phyloP scores from a whole-genome alignment of 2,329 filamentous ascomycete species.

The Elsinoe ampelina region DNA sequence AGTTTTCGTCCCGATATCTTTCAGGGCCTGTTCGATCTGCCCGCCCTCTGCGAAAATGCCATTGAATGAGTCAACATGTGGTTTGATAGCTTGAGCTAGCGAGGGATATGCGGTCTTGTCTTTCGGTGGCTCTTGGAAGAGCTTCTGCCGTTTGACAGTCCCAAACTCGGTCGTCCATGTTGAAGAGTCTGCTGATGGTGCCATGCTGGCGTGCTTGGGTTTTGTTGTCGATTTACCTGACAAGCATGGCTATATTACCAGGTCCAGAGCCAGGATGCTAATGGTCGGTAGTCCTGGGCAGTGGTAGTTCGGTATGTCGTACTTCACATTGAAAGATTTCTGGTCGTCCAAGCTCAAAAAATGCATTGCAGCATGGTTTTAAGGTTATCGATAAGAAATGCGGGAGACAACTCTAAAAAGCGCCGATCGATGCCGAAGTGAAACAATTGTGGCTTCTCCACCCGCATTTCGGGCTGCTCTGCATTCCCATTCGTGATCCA shows the following conservation, averaged over 20 bases:
- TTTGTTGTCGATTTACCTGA: not conserved
- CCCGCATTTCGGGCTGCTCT: slow-evolving; percentile 3
- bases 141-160: slow-evolving; percentile 72
- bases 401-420: not conserved
- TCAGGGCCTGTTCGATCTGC: slow-evolving; percentile 63
- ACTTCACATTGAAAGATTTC: not conserved
- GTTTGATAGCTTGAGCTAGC: slow-evolving; percentile 74
- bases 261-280: too few relatives aligned
- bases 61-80: slow-evolving; percentile 95
- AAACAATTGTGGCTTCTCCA: slow-evolving; percentile 7
- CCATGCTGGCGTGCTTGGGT: slow-evolving; percentile 21
- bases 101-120: slow-evolving; percentile 83
- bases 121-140: slow-evolving; percentile 80
- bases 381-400: slow-evolving; percentile 13
- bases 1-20: slow-evolving; percentile 81
- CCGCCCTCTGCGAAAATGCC: slow-evolving; percentile 68
- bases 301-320: too few relatives aligned
- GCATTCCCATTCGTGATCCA: not conserved
- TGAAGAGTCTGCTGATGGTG: slow-evolving; percentile 46
- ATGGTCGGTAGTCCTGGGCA: too few relatives aligned
- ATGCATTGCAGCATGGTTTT: not conserved
- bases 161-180: slow-evolving; percentile 80
- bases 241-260: not conserved
- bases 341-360: slow-evolving; percentile 11
- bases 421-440: slow-evolving; percentile 7